Base-by-base conservation (phyloP, 768 basidiomycete species). In the Macrocybe gigantea region DNA sequence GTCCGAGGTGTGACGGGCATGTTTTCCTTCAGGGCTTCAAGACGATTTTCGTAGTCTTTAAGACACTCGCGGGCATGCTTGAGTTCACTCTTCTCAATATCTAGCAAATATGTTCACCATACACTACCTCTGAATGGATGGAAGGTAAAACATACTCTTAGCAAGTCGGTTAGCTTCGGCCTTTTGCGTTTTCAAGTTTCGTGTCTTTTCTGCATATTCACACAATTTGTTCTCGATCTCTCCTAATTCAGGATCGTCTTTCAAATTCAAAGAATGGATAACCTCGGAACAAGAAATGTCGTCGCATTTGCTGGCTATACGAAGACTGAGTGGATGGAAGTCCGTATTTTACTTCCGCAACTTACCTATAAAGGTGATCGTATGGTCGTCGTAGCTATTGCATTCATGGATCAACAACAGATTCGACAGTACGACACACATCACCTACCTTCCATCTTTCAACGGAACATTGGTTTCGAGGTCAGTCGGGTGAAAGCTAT, bases 371-470 rank as follows among this genome's bases (percentile, higher is more conserved):
- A 44, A 44, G 1, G 42, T 44, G 29, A 44, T 44, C 3, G 42
- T 12, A n/a, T 44, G n/a, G 1, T 31, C 29, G 29, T 44, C 35
- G 29, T 44, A 44, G 10, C 42, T 44, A 13, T 7, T 15, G 31
- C 2, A 38, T 38, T 2, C 2, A 22, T 22, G 22, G 4, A 22
- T 22, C 22, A 22, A 22, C 22, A 22, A 22, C 22, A 22, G 22
- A 22, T 22, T 22, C 22, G 22, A 22, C 22, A 22, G 52, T 53
- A 40, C 12, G 30, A 49, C 13, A 10, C 35, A 32, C 33, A 14
- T 6, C 32, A 67, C 78, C 67, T 54, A 80, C 78, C 77, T 78
- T 60, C 79, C 79, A 49, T 83, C 80, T 78, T 44, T 22, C 52
- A 50, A 37, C 12, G 5, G 10, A 13, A 40, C 51, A 15, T 43